A percentile compares a stretch with the other conserved stretches of the same genome.
phyloP scores from a whole-genome alignment of 83 land plant species.

The Picea mariana region DNA sequence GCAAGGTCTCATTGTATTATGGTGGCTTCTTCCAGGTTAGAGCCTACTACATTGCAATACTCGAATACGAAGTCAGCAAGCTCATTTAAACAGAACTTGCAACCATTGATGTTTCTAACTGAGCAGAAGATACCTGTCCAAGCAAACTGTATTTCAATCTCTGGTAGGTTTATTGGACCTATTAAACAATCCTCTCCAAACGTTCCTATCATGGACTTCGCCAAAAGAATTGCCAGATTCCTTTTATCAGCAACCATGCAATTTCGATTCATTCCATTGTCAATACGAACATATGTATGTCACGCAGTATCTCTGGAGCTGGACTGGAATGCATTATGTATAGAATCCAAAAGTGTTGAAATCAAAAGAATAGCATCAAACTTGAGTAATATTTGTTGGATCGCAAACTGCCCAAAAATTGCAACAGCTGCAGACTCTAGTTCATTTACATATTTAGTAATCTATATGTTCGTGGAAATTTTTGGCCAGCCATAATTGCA shows the following conservation, averaged over 20 bases:
- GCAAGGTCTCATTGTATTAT: slow-evolving; percentile 41
- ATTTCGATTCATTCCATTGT: not conserved
- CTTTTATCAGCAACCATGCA: slow-evolving; percentile 40
- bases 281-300: too few species aligned
- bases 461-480: too few species aligned
- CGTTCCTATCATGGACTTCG: slow-evolving; percentile 53
- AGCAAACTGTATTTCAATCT: slow-evolving; percentile 29
- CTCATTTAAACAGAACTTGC: slow-evolving; percentile 71
- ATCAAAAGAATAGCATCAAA: too few species aligned
- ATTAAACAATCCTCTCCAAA: slow-evolving; percentile 58
- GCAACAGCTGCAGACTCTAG: too few species aligned
- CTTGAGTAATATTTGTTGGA: too few species aligned
- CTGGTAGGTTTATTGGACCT: slow-evolving; percentile 25
- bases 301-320: too few species aligned
- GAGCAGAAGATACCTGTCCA: slow-evolving; percentile 59
- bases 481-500: too few species aligned
- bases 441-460: too few species aligned
- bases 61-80: slow-evolving; percentile 62
- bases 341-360: too few species aligned
- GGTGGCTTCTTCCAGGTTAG: slow-evolving; percentile 25
- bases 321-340: too few species aligned
- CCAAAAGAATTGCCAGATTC: slow-evolving; percentile 28
- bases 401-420: too few species aligned
- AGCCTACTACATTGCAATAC: slow-evolving; percentile 22
- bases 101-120: slow-evolving; percentile 62